phyloP scores from a whole-genome alignment of 805 yeast genomes.

The Lipomyces anomalus region DNA sequence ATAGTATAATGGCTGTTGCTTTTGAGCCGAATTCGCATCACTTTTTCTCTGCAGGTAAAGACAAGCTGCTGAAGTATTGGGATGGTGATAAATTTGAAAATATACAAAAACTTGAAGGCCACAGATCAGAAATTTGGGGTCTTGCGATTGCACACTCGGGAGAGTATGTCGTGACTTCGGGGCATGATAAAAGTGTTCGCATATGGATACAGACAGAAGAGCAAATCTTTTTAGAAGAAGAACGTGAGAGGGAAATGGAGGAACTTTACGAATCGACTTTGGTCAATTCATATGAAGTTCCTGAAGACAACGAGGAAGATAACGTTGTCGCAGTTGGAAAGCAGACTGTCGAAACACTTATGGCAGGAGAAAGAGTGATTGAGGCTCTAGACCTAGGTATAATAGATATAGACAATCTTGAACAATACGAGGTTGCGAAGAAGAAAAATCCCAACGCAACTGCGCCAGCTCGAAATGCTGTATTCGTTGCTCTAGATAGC shows the following conservation, averaged over 20 bases:
- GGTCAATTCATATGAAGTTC: conserved; percentile 62
- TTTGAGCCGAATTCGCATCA: conserved; percentile 83
- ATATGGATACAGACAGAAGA: conserved; percentile 93
- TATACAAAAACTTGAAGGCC: conserved; percentile 78
- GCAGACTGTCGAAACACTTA: conserved; percentile 85
- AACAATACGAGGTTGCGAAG: conserved; percentile 45
- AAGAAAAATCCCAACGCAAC: conserved; percentile 42
- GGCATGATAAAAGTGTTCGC: conserved; percentile 91
- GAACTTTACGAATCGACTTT: conserved; percentile 81
- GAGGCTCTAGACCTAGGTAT: conserved; percentile 85
- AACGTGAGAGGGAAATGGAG: conserved; percentile 91
- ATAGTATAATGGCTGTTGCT: conserved; percentile 81
- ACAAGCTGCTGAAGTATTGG: conserved; percentile 89
- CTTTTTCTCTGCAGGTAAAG: conserved; percentile 86
- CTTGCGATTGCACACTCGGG: conserved; percentile 69
- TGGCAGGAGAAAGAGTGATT: conserved; percentile 88
- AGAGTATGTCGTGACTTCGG: conserved; percentile 64
- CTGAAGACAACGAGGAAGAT: conserved; percentile 39
- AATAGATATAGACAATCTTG: conserved; percentile 57
- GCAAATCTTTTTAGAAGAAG: conserved; percentile 95
- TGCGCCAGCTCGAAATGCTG: conserved; percentile 60
- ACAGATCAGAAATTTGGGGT: conserved; percentile 92
- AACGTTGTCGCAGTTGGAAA: conserved; percentile 56
- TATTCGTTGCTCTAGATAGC: conserved; percentile 61
- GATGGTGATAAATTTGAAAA: conserved; percentile 97